Evolutionary conservation across 805 yeast genomes (phyloP).

Genomic region (Candida xiaguanensis): DNA sequence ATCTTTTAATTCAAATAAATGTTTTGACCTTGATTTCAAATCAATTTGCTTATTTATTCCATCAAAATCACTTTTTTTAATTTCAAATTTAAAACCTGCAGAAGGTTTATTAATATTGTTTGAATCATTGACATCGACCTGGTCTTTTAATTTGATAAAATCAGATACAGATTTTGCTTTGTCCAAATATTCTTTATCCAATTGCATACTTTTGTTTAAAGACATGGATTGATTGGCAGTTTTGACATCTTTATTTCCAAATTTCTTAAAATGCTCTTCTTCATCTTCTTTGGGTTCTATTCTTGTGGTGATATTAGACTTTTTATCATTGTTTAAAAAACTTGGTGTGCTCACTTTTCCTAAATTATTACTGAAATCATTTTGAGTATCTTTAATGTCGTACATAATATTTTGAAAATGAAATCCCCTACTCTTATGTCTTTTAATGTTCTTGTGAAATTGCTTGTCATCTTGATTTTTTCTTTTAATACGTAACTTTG

Average conservation of each 20-base stretch:
- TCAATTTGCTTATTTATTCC: not conserved
- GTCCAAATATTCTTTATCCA: slow-evolving; percentile 26
- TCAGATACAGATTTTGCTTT: slow-evolving; percentile 23
- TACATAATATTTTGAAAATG: slow-evolving; percentile 36
- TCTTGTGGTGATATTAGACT: not conserved
- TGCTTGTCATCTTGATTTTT: not conserved
- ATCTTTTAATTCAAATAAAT: no score
- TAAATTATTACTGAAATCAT: slow-evolving; percentile 24
- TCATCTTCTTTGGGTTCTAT: slow-evolving; percentile 9
- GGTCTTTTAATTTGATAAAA: slow-evolving; percentile 29
- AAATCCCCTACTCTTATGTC: slow-evolving; percentile 20
- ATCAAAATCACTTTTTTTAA: slow-evolving; percentile 25
- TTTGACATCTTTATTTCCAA: slow-evolving; percentile 11
- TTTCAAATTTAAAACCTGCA: slow-evolving; percentile 34
- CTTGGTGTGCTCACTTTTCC: slow-evolving; percentile 31
- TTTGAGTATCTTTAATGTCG: slow-evolving; percentile 17
- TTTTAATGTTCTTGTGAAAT: slow-evolving; percentile 9
- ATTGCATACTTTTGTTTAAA: slow-evolving; percentile 11
- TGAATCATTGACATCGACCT: slow-evolving; percentile 6
- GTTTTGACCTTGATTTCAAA: not conserved
- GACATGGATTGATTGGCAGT: not conserved
- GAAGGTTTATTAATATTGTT: slow-evolving; percentile 23
- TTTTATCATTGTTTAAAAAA: slow-evolving; percentile 15
- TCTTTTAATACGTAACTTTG: slow-evolving; percentile 23
- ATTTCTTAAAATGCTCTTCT: slow-evolving; percentile 10